Evolutionary conservation across 164 flowering plant species (phyloP).

Genomic region (Vitis rotundifolia): DNA sequence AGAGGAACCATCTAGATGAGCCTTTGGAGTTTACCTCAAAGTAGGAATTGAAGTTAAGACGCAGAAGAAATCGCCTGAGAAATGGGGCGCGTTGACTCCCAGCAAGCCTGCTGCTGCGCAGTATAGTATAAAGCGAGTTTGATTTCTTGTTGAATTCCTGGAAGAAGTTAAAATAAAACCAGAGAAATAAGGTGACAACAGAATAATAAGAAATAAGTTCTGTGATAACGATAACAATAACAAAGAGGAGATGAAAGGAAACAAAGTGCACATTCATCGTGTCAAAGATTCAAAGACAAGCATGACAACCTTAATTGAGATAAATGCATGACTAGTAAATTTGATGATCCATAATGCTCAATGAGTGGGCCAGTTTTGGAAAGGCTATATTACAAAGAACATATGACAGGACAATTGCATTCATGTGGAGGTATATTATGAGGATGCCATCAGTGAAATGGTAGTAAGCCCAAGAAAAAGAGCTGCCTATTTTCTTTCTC

Average conservation of each 20-base stretch:
- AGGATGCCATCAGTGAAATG: background rate
- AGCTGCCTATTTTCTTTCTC: no score
- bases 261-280: no score
- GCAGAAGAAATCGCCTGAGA: slow-evolving; percentile 84
- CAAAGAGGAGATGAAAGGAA: background rate
- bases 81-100: slow-evolving; percentile 98
- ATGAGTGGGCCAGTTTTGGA: no score
- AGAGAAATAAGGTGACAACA: background rate
- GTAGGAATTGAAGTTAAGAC: slow-evolving; percentile 89
- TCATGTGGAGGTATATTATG: background rate
- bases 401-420: background rate
- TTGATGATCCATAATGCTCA: no score
- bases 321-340: no score
- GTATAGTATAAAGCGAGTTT: slow-evolving; percentile 91
- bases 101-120: slow-evolving; percentile 93
- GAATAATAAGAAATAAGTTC: background rate
- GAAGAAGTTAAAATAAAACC: background rate
- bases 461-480: no score
- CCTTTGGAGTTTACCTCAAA: slow-evolving; percentile 69
- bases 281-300: no score
- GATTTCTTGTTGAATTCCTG: slow-evolving; percentile 99
- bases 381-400: no score
- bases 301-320: no score
- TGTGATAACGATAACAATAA: background rate
- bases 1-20: background rate